These are phyloP conservation scores for Gaeumannomyces sp. DNA, from an alignment of 2,329 filamentous ascomycete species.

Conservation along the genomic window DNA sequence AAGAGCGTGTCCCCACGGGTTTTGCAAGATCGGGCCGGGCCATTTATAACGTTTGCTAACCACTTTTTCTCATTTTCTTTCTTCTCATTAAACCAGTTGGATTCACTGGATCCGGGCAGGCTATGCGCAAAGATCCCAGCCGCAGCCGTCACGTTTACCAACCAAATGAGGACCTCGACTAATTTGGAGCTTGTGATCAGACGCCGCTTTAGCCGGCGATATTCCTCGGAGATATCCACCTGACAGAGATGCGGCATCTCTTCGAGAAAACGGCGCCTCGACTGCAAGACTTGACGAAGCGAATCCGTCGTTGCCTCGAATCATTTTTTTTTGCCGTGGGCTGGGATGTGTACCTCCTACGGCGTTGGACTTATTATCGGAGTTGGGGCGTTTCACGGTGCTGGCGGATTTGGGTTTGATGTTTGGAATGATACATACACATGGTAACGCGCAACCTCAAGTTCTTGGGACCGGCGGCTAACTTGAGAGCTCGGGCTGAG, in stretches of 20 bases:
- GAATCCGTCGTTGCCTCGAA: not conserved
- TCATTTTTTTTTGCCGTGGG: not conserved
- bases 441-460: not conserved
- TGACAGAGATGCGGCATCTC: not conserved
- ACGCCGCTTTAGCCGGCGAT: not conserved
- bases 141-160: slow-evolving; percentile 82
- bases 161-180: slow-evolving; percentile 67
- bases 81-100: slow-evolving; percentile 56
- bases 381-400: not conserved
- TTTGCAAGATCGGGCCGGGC: not conserved
- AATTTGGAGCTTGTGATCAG: slow-evolving; percentile 23
- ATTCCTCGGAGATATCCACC: not conserved
- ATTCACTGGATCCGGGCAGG: slow-evolving; percentile 90
- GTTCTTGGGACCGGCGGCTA: slow-evolving; percentile 6
- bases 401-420: not conserved
- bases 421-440: not conserved
- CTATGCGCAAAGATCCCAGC: slow-evolving; percentile 87
- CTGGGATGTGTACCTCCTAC: too few relatives aligned
- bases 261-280: not conserved
- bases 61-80: not conserved
- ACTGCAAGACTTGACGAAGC: not conserved
- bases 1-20: slow-evolving; percentile 20
- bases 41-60: slow-evolving; percentile 3
- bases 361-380: not conserved
- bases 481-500: slow-evolving; percentile 7